Percentiles rank a stretch among this genome's conserved stretches.
phyloP scores from a whole-genome alignment of 2,329 filamentous ascomycete species.

The Aureobasidium melanogenum region DNA sequence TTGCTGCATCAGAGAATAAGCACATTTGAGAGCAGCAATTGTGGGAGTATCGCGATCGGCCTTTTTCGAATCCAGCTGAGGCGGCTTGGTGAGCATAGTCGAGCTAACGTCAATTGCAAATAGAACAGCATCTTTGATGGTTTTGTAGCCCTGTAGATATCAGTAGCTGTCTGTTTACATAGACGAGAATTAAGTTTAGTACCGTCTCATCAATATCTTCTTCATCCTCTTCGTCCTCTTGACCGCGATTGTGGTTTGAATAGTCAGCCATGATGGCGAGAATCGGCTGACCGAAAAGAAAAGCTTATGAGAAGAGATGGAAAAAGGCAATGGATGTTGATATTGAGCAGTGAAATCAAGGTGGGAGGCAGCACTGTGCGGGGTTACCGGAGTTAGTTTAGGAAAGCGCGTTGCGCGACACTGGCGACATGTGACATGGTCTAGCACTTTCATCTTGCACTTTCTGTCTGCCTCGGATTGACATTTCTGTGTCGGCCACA shows the following conservation, averaged over 20 bases:
- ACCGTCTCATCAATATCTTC: slow-evolving; percentile 60
- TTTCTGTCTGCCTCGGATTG: too few relatives aligned
- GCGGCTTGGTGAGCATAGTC: slow-evolving; percentile 69
- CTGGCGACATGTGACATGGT: not conserved
- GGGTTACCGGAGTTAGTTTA: not conserved
- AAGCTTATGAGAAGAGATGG: not conserved
- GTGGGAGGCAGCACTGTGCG: not conserved
- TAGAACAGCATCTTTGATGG: slow-evolving; percentile 93
- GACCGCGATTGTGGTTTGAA: slow-evolving; percentile 22
- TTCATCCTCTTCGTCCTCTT: slow-evolving; percentile 56
- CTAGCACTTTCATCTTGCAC: not conserved
- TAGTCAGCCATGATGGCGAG: slow-evolving; percentile 13
- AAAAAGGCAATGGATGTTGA: not conserved
- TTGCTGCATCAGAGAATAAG: slow-evolving; percentile 93
- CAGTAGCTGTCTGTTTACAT: not conserved
- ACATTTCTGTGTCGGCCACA: not conserved
- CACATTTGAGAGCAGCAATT: slow-evolving; percentile 82
- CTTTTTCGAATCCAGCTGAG: slow-evolving; percentile 60
- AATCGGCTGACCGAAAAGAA: not conserved
- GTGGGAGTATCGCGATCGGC: slow-evolving; percentile 69
- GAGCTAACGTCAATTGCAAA: slow-evolving; percentile 87
- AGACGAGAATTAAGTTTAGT: slow-evolving; percentile 18
- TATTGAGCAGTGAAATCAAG: not conserved
- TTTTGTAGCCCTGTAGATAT: slow-evolving; percentile 66
- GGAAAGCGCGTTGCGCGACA: not conserved